These are phyloP conservation scores for Stagonosporopsis cucurbitacearum DNA, from an alignment of 2,329 filamentous ascomycete species.

Conservation along the genomic window DNA sequence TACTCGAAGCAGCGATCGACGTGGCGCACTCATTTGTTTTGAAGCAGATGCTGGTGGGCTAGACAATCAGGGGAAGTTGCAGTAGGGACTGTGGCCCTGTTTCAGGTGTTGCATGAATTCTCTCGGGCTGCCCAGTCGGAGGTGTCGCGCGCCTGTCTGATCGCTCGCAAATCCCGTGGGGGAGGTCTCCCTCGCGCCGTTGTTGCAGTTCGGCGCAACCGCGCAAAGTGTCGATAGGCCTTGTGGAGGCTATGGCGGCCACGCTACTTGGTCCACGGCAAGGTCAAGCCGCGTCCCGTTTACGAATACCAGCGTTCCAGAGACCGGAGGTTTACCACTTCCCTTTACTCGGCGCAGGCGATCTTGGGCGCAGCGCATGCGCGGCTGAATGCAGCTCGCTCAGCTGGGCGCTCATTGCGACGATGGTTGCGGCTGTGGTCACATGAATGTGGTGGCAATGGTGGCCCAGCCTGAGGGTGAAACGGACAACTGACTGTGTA, in stretches of 20 bases:
- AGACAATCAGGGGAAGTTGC: constrained; percentile 42
- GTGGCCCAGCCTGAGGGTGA: neutral
- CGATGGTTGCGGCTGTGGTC: constrained; percentile 15
- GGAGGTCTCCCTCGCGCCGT: constrained; percentile 16
- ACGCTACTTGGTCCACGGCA: constrained; percentile 3
- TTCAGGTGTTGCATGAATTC: constrained; percentile 41
- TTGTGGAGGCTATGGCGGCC: constrained; percentile 1
- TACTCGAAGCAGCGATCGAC: constrained; percentile 20
- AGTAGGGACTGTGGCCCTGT: constrained; percentile 29
- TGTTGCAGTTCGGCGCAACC: constrained; percentile 3
- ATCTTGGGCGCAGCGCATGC: neutral
- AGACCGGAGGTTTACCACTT: neutral
- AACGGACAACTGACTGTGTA: neutral
- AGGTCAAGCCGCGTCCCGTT: constrained; percentile 8
- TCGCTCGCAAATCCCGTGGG: constrained; percentile 24
- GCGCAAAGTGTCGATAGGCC: constrained; percentile 4
- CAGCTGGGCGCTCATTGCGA: constrained; percentile 3
- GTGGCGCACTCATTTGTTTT: constrained; percentile 39
- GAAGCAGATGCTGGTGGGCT: constrained; percentile 34
- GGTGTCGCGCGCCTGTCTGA: constrained; percentile 18
- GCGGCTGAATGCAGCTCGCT: constrained; percentile 16
- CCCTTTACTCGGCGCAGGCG: constrained; percentile 6
- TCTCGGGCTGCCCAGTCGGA: constrained; percentile 21
- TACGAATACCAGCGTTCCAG: neutral
- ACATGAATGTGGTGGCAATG: constrained; percentile 2